phyloP scores from a whole-genome alignment of 2,329 filamentous ascomycete genomes.

The Colletotrichum phormii region DNA sequence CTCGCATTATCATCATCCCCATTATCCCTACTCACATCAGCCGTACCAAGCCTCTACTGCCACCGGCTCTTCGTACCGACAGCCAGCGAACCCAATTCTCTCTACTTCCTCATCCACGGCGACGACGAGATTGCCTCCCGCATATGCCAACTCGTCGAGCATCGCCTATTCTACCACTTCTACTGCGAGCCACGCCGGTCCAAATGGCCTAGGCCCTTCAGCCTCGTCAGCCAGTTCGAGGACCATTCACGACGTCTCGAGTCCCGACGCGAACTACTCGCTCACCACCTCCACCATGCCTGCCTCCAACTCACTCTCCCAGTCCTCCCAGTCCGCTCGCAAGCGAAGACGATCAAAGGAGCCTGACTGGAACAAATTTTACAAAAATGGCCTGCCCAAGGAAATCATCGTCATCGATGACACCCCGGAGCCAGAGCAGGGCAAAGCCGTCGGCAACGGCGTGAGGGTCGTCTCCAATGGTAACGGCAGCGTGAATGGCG shows the following conservation, averaged over 20 bases:
- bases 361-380: conserved; percentile 84
- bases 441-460: conserved; percentile 51
- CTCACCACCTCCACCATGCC: conserved; percentile 48
- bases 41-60: conserved; percentile 59
- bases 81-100: conserved; percentile 48
- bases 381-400: conserved; percentile 84
- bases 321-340: conserved; percentile 43
- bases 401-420: conserved; percentile 89
- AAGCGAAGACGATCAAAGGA: conserved; percentile 71
- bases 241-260: conserved; percentile 45
- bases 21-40: conserved; percentile 70
- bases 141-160: conserved; percentile 47
- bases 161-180: conserved; percentile 40
- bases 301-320: conserved; percentile 39
- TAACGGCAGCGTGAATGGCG: conserved; percentile 43
- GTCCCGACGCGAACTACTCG: conserved; percentile 46
- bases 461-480: conserved; percentile 53
- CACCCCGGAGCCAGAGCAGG: conserved; percentile 66
- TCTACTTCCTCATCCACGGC: conserved; percentile 53
- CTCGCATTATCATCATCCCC: conserved; percentile 72
- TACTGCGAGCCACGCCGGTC: conserved; percentile 40
- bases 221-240: conserved; percentile 46
- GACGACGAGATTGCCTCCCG: conserved; percentile 47
- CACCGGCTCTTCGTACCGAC: conserved; percentile 47
- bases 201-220: conserved; percentile 52